phyloP scores from a whole-genome alignment of 129 eudicot genomes.

The Ambrosia artemisiifolia region DNA sequence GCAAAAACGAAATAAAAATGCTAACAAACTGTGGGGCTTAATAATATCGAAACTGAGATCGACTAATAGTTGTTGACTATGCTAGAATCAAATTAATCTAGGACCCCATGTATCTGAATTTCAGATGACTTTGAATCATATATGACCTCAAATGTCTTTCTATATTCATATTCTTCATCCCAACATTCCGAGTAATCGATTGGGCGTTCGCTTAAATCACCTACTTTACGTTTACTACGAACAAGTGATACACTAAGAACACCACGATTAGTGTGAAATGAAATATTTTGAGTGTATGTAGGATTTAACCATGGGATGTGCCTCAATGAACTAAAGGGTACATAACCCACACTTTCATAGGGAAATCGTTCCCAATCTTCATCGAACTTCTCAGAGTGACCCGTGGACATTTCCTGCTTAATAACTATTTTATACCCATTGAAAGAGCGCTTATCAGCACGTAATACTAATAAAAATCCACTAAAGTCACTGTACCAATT shows the following conservation, averaged over 20 bases:
- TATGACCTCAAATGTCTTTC: neutral
- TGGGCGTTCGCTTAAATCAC: neutral
- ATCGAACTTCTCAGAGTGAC: neutral
- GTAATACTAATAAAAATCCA: neutral
- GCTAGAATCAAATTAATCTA: too few species aligned
- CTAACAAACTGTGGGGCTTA: too few species aligned
- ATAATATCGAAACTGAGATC: too few species aligned
- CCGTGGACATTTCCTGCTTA: neutral
- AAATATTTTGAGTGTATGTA: neutral
- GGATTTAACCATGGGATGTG: slow-evolving; percentile 4
- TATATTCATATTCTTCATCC: neutral
- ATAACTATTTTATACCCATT: neutral
- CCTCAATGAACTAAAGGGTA: slow-evolving; percentile 3
- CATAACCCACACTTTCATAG: neutral
- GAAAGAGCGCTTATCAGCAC: rapidly evolving
- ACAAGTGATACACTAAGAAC: neutral
- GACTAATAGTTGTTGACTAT: too few species aligned
- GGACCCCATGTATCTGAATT: too few species aligned
- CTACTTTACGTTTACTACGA: neutral
- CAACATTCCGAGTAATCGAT: neutral
- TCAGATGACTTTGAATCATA: neutral
- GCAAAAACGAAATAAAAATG: too few species aligned
- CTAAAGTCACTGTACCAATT: slow-evolving; percentile 1
- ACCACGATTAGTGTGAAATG: neutral
- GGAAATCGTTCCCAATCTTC: neutral